phyloP scores from a whole-genome alignment of 345 rosid species.

The Syzygium oleosum region DNA sequence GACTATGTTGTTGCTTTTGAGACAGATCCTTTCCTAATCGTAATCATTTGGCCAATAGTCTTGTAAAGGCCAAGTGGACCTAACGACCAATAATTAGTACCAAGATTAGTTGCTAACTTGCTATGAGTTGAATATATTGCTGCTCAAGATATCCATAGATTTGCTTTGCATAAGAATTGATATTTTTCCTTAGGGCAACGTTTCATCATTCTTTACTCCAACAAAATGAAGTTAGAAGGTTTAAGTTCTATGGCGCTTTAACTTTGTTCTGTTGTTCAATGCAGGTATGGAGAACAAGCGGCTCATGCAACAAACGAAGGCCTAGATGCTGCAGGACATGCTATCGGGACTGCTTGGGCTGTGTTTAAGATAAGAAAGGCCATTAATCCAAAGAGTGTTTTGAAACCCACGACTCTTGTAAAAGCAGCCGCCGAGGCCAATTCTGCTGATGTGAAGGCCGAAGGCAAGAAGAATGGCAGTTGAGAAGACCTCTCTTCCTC shows the following conservation, averaged over 20 bases:
- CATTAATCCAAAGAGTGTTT: conserved; percentile 62
- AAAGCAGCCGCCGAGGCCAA: conserved; percentile 55
- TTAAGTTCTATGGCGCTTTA: neutral
- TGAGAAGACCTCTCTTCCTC: neutral
- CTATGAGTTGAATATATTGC: neutral
- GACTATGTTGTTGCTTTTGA: neutral
- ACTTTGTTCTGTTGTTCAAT: neutral
- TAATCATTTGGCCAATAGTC: neutral
- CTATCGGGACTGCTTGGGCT: conserved; percentile 87
- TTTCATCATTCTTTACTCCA: neutral
- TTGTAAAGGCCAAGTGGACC: neutral
- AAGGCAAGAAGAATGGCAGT: neutral
- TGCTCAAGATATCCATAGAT: neutral
- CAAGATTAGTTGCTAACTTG: neutral
- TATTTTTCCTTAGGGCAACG: neutral
- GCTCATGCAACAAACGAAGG: conserved; percentile 63
- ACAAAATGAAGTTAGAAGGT: neutral
- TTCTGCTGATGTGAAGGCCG: conserved; percentile 12
- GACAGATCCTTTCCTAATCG: neutral
- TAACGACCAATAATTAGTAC: neutral
- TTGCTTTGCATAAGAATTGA: neutral
- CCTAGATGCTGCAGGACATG: conserved; percentile 85
- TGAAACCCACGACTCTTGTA: conserved; percentile 60
- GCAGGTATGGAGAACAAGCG: conserved; percentile 80
- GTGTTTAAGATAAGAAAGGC: conserved; percentile 89